Evolutionary conservation across 192 early-diverging fungal genomes (phyloP), one percentile per base, ranked within the genome.

Genomic region (Umbelopsis sp.): DNA sequence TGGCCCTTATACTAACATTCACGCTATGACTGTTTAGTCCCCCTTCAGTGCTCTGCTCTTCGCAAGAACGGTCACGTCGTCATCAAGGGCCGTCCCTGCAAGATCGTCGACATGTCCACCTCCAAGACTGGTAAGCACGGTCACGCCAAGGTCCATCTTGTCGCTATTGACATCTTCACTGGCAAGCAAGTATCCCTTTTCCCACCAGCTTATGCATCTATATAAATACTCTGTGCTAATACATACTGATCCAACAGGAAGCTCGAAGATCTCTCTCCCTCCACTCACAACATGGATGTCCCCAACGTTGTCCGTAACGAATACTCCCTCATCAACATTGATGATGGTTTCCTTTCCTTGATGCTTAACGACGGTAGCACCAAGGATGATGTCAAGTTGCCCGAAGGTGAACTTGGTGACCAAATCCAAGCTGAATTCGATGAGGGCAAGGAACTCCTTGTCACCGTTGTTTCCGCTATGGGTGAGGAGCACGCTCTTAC

Each of bases 81-180:
- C 71, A 93, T 99, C 81, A 99, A 98, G 90, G 94, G 95, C 69
- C 94, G 95, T 68, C 98, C 98, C 80, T 99, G 98, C 91, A 99
- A 98, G 93, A 97, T 99, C 66, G 89, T 97, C 58, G 96, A 98
- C 80, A 98, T 99, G 95, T 96, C 96, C 66, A 99, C 98, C 84
- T 98, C 97, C 86, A 99, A 99, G 92, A 99, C 98, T 75, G 98
- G 98, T 80, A 99, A 99, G 95, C 98, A 99, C 94, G 98, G 97
- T 69, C 98, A 99, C 90, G 98, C 98, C 86, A 99, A 99, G 95
- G 97, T 99, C 71, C 88, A 98, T 86, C 82, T 96, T 80, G 89
- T 91, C 37, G 96, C 87, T 72, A 89, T 90, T 69, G 96, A 99
- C 82, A 97, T 99, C 87, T 99, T 99, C 86, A 99, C 92, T 72